Evolutionary conservation across 2,329 filamentous ascomycete genomes (phyloP), one percentile per base, ranked within the genome.

Genomic region (Trichoderma hamatum): DNA sequence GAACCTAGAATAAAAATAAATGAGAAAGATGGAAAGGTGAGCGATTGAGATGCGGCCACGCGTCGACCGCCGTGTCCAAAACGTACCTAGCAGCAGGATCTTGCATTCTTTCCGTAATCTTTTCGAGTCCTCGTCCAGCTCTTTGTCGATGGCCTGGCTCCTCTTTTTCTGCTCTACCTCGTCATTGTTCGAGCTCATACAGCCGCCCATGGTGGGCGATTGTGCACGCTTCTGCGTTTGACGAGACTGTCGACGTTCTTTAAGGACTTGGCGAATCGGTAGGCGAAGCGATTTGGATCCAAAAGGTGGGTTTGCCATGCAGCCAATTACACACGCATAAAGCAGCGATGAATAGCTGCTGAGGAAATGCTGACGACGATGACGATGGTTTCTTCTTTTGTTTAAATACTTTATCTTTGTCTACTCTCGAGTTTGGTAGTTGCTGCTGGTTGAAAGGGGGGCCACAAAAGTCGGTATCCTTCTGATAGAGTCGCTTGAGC

Each of bases 61-160:
- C 13, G 32, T 46, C 6, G 32, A 30, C 61, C 32, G 32, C 46
- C 34, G 30, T 14, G 46, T n/a, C 21, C 21, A 36, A 39, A 34
- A 59, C 88, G 73, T 89, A 98, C 96, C 96, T 75, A 99, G 85
- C 67, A 99, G 85, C 71, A 99, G 83, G 74, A 99, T 98, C 84
- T 99, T 99, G 93, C 96, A 98, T 91, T 99, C 96, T 84, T 94
- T 89, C 80, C 94, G 90, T 84, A 98, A 85, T 80, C 92, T 89
- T 81, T 93, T 93, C 64, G 94, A 96, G 81, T 99, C 96, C 79
- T 98, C 95, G 80, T 98, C 95, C 71, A 99, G 86, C 76, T 89
- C 91, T 81, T 92, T 92, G 82, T 99, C 96, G 78, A 99, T 99
- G 80, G 91, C 91, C 82, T 97, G 94, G 81, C 94, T 97, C 82